A percentile compares a stretch with the other conserved stretches of the same genome.
Conservation (phyloP, 2,329 filamentous ascomycete genomes). For the Akanthomyces dipterigenus region DNA sequence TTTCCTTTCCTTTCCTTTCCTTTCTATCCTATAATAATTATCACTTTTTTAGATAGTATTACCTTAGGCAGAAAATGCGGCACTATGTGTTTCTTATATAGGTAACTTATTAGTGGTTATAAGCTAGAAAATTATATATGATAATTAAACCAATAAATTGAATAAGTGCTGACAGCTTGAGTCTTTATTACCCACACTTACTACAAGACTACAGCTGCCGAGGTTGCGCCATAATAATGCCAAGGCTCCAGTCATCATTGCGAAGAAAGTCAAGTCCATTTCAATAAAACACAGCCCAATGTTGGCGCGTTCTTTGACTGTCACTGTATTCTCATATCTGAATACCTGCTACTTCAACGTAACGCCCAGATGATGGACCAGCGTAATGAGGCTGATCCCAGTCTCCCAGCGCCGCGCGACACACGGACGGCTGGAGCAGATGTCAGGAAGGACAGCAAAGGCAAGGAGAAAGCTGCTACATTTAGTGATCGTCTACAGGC, state of each 20-base stretch:
- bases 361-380: not conserved
- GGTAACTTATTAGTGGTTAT: no score
- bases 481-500: conserved; percentile 21
- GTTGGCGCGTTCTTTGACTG: not conserved
- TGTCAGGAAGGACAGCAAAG: not conserved
- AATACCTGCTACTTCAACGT: not conserved
- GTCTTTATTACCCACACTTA: not conserved
- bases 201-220: not conserved
- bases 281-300: not conserved
- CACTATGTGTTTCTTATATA: no score
- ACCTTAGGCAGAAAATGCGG: no score
- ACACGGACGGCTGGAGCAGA: not conserved
- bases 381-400: not conserved
- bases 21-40: no score
- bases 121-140: no score
- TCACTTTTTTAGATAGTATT: no score
- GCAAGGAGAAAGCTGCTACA: conserved; percentile 14
- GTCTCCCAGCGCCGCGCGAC: not conserved
- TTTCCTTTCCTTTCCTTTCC: no score
- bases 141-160: no score
- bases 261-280: not conserved
- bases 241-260: not conserved
- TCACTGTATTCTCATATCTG: not conserved
- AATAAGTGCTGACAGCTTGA: no score
- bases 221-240: not conserved